A percentile compares a stretch with the other conserved stretches of the same genome.
These are phyloP conservation scores for Penstemon newberryi DNA, from an alignment of 257 asterid genomes.

Conservation along the genomic window DNA sequence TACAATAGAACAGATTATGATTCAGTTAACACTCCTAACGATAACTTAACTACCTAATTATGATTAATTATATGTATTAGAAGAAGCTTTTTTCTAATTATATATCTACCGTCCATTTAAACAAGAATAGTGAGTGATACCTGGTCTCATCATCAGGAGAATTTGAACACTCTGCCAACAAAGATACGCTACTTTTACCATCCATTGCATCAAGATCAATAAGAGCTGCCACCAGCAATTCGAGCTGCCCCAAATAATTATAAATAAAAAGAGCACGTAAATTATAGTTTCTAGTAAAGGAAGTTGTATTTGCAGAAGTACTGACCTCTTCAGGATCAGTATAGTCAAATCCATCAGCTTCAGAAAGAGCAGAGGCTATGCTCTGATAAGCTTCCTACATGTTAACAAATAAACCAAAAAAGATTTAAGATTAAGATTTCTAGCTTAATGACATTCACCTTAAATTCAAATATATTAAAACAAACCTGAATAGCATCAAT, in stretches of 20 bases:
- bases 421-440: slow-evolving; percentile 17
- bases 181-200: slow-evolving; percentile 79
- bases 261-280: slow-evolving; percentile 21
- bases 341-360: slow-evolving; percentile 92
- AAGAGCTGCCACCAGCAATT: slow-evolving; percentile 79
- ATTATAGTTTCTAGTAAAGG: not conserved
- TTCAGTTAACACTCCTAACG: too few species aligned
- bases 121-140: slow-evolving; percentile 35
- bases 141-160: slow-evolving; percentile 94
- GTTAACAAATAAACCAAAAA: not conserved
- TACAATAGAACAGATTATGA: not conserved
- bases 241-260: slow-evolving; percentile 59
- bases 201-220: slow-evolving; percentile 98
- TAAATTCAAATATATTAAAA: not conserved
- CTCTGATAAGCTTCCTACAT: slow-evolving; percentile 83
- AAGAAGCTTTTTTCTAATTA: too few species aligned
- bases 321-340: slow-evolving; percentile 94
- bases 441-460: not conserved
- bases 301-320: not conserved
- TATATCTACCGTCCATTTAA: not conserved
- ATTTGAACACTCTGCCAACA: slow-evolving; percentile 86
- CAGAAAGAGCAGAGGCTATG: slow-evolving; percentile 90
- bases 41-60: too few species aligned
- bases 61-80: too few species aligned
- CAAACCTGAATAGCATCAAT: slow-evolving; percentile 78